Base-by-base conservation (phyloP, 345 rosid species). In the Citrus medica region DNA sequence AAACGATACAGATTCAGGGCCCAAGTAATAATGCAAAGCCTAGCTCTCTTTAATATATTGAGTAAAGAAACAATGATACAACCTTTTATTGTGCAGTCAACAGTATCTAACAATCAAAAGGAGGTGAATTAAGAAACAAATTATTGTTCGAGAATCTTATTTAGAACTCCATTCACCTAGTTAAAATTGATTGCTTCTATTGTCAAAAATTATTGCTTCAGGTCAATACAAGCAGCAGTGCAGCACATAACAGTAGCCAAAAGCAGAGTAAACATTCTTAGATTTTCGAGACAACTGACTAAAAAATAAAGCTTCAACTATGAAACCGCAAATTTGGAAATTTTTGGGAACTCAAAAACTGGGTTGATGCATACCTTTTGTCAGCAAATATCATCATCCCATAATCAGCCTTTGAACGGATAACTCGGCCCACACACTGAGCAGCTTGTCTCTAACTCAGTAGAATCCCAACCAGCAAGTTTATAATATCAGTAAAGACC, bases 361-460 rank as follows among this genome's bases (percentile, higher is more conserved):
- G 33, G 25, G 33, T 48, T 61, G 38, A 55, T 19, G 51, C 71
- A 72, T 81, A 91, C 98, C 99, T 90, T 84, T 96, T 94, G 85
- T 94, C 98, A 46, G 99, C 97, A 85, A 96, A 96, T 81, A 94
- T 92, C 99, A 96, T 96, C 99, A 96, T 96, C 58, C 99, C 99
- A 84, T 94, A 96, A 83, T 96, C 99, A 64, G 99, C 98, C 85
- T 96, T 96, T 63, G 98, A 96, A 78, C 97, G 86, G 83, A 96
- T 96, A 33, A 96, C 99, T 80, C 97, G 88, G 42, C 99, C 99
- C 21, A 96, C 99, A 79, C 97, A 94, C 85, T 96, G 98, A 80
- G 98, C 98, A 83, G 99, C 99, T 87, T 96, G 98, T 82, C 99
- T 92, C 99, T 94, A 91, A 56, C 83, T 83, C 75, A 76, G 28